Base-by-base conservation (phyloP, 495 filamentous ascomycete genomes). In the Talaromyces nanjingensis region DNA sequence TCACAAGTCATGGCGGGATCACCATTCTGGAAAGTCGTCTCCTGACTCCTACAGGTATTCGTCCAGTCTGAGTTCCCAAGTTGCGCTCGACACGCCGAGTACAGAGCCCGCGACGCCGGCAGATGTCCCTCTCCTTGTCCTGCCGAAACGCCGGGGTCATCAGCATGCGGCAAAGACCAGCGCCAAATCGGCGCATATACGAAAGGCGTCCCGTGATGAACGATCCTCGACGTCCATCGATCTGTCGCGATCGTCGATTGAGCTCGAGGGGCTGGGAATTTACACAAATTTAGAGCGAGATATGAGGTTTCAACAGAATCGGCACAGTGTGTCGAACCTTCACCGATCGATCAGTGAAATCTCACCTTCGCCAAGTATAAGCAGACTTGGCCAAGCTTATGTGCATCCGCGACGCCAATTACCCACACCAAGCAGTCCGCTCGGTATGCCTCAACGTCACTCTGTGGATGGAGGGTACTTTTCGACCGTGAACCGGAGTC, bases 371-470 rank as follows among this genome's bases (percentile, higher is more conserved):
- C 57, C 69, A n/a, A 85, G 81, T 67, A 76, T 75, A 59, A 78
- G 76, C 29, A 77, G 80, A 55, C 78, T 81, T 11, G 77, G 76
- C 31, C 76, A 77, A 34, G 79, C 83, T 42, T 86, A 84, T 68
- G 75, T 84, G 20, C 82, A 86, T 68, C 82, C 84, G 3, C 81
- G 86, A 82, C 82, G 83, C 34, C 85, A 85, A 64, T 83, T 81
- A 8, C 82, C 84, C 18, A 76, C 80, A 37, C 85, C 83, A 69
- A 86, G 82, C 2, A 81, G 83, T 29, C 79, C 84, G n/a, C 68
- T 80, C 11, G 74, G 75, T 34, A 78, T 79, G 24, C 87, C 85
- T 0, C 79, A 77, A 63, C 76, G 83, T 34, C 75, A 73, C 4
- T 85, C 83, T 1, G 66, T 75, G 34, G 72, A 72, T 54, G 81